Evolutionary conservation across 2,329 filamentous ascomycete species (phyloP), one percentile per base, ranked within the genome.

Genomic region (Ophiostoma ulmi): DNA sequence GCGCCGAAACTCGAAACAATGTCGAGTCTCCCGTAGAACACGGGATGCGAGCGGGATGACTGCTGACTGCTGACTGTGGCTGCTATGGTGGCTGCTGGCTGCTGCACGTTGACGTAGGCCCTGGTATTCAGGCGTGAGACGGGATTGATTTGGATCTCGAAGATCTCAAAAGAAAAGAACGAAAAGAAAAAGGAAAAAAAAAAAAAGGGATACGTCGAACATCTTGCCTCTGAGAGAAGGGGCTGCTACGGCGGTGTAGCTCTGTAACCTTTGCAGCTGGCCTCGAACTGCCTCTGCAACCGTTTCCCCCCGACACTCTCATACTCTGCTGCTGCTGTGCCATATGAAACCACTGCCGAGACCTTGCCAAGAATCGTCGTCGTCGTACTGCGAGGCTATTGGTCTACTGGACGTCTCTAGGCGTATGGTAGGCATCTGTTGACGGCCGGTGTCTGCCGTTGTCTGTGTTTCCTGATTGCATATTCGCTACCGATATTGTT

Each of bases 301-400:
- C 38, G 38, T 39, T 39, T 11, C 38, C 38, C 11, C 38, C 38
- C 11, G 38, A 39, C 38, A 39, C 38, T 10, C 38, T 39, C 38
- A 39, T 11, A 8, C 38, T 39, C 38, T 39, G 38, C 38, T 39
- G 38, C 38, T 39, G 11, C 11, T 39, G 38, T 39, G 7, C 38
- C 13, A 17, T 20, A 48, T 63, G 63, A 65, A 39, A 65, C 63
- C 63, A 65, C 63, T 65, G 63, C 63, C 63, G 35, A 65, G 63
- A 38, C 14, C n/a, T 14, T n/a, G 63, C 63, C 63, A 38, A 65
- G 63, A 38, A 14, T 20, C 35, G 5, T 31, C 5, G 11, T 22
- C n/a, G 52, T 39, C 35, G 7, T 7, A n/a, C 17, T 5, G 36
- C 31, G 36, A 65, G 63, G 35, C 26, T 63, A 35, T 63, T 63